Percentiles rank a stretch among this genome's conserved stretches.
phyloP scores from a whole-genome alignment of 2,329 filamentous ascomycete genomes.

The Fusarium euwallaceae region DNA sequence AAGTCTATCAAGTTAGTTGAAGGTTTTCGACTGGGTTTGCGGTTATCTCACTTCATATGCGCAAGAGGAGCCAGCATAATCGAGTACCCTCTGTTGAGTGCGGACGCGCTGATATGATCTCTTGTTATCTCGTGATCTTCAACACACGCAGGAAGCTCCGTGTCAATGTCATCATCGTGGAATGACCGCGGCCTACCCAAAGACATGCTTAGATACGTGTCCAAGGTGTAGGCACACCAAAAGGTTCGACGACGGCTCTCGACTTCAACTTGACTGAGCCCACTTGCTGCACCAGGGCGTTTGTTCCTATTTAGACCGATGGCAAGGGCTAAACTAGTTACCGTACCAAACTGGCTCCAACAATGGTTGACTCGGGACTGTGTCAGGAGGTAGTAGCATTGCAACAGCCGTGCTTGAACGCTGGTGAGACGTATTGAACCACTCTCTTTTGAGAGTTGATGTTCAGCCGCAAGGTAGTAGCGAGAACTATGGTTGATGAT shows the following conservation, averaged over 20 bases:
- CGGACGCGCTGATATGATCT: constrained; percentile 31
- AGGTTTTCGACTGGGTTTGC: rapidly evolving
- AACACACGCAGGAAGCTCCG: constrained; percentile 41
- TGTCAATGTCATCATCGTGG: constrained; percentile 45
- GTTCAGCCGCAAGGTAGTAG: constrained; percentile 50
- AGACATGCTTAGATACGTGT: constrained; percentile 42
- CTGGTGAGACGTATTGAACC: constrained; percentile 55
- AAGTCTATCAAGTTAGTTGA: constrained; percentile 38
- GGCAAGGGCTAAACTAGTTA: constrained; percentile 54
- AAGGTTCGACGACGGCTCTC: constrained; percentile 43
- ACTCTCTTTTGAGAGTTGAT: constrained; percentile 55
- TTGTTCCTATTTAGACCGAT: constrained; percentile 49
- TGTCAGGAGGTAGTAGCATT: constrained; percentile 60
- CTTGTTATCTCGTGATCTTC: constrained; percentile 37
- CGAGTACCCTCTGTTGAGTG: constrained; percentile 26
- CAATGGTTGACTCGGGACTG: constrained; percentile 62
- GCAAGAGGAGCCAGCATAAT: constrained; percentile 53
- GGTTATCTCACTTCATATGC: constrained; percentile 50
- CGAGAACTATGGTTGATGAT: constrained; percentile 22
- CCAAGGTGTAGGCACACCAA: constrained; percentile 44
- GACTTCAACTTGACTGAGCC: constrained; percentile 37
- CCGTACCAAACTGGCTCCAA: constrained; percentile 61
- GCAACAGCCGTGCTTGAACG: constrained; percentile 57
- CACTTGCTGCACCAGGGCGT: constrained; percentile 17
- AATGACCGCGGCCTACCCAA: constrained; percentile 42